phyloP scores from a whole-genome alignment of 176 grass and related monocot species.

The Phragmites australis region DNA sequence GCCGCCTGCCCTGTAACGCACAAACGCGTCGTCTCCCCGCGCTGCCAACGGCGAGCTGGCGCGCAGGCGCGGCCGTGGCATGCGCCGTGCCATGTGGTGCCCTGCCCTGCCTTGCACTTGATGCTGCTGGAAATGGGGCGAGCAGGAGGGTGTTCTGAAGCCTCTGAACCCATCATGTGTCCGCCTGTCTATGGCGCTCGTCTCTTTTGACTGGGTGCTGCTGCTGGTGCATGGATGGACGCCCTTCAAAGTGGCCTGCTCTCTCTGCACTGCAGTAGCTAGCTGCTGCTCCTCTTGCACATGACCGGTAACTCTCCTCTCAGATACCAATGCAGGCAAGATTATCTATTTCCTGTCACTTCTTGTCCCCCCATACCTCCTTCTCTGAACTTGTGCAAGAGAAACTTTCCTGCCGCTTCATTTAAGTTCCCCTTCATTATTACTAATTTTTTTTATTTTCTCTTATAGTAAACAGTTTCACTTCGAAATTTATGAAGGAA shows the following conservation, averaged over 20 bases:
- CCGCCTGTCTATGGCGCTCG: neutral
- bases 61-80: neutral
- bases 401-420: neutral
- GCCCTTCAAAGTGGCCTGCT: neutral
- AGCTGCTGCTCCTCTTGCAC: neutral
- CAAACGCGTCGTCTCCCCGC: neutral
- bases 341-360: neutral
- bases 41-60: neutral
- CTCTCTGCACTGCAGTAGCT: neutral
- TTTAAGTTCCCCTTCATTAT: too few species aligned
- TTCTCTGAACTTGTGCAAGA: neutral
- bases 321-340: neutral
- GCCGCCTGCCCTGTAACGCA: neutral
- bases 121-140: neutral
- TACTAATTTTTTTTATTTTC: too few species aligned
- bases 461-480: too few species aligned
- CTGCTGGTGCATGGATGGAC: neutral
- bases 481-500: too few species aligned
- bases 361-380: neutral
- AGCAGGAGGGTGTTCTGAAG: neutral
- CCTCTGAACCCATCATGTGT: neutral
- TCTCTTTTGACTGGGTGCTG: neutral
- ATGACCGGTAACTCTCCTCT: neutral
- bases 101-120: neutral
- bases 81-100: conserved; percentile 6